These are phyloP conservation scores for Malus orientalis DNA, from an alignment of 306 rosid species.

Conservation along the genomic window DNA sequence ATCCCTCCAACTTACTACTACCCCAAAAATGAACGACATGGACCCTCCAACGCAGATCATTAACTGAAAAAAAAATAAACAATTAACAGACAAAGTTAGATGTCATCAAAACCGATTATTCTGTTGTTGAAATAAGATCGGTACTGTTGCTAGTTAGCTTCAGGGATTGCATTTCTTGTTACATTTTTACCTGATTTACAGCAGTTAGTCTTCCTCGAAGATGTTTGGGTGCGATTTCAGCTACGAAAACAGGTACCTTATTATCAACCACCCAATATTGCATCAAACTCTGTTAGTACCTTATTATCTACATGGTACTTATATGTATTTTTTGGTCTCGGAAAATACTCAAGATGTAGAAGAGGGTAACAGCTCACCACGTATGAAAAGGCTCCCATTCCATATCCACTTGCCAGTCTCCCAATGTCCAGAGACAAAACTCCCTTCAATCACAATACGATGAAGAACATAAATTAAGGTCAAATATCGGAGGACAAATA, in stretches of 20 bases:
- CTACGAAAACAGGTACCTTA: conserved; percentile 81
- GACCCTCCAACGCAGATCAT: conserved; percentile 65
- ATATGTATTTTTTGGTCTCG: not conserved
- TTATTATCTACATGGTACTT: not conserved
- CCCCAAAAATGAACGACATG: conserved; percentile 70
- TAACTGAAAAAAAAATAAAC: conserved; percentile 28
- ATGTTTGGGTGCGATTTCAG: conserved; percentile 90
- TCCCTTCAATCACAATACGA: conserved; percentile 35
- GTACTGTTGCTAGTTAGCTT: not conserved
- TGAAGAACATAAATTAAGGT: conserved; percentile 2
- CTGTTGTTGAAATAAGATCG: not conserved
- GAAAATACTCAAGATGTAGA: not conserved
- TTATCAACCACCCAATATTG: conserved; percentile 14
- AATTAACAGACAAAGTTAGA: not conserved
- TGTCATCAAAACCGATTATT: not conserved
- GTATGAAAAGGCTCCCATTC: conserved; percentile 87
- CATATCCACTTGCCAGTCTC: conserved; percentile 88
- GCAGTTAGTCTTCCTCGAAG: conserved; percentile 83
- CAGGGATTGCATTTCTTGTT: not conserved
- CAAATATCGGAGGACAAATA: not conserved
- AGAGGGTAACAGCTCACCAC: conserved; percentile 39
- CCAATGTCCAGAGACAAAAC: conserved; percentile 66
- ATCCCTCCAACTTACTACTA: conserved; percentile 63
- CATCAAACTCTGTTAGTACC: not conserved
- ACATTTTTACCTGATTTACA: conserved; percentile 57